Evolutionary conservation across 2,329 filamentous ascomycete genomes (phyloP).

Genomic region (Gliomastix tumulicola): DNA sequence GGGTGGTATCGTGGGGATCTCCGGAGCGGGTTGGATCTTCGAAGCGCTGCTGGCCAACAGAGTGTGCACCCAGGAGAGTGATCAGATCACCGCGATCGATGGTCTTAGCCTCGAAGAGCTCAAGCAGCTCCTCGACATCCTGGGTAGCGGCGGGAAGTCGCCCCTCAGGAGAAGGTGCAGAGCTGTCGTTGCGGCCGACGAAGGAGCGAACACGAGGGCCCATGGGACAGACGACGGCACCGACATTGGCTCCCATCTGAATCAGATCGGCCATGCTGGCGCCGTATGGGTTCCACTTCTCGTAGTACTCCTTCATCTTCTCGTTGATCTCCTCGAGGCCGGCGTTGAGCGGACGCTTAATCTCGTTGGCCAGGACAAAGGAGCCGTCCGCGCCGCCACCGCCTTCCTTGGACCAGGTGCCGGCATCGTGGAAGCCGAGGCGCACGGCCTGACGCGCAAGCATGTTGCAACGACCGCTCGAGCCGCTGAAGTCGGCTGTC

Average conservation of each 20-base stretch:
- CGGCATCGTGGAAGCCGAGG: slow-evolving; percentile 38
- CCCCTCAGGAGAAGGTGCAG: slow-evolving; percentile 24
- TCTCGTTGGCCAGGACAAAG: slow-evolving; percentile 27
- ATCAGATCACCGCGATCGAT: slow-evolving; percentile 38
- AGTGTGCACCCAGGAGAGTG: slow-evolving; percentile 46
- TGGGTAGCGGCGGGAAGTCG: slow-evolving; percentile 33
- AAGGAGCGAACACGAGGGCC: slow-evolving; percentile 39
- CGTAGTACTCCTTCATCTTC: slow-evolving; percentile 25
- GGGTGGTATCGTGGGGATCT: slow-evolving; percentile 41
- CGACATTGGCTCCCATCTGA: slow-evolving; percentile 40
- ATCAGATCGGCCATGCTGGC: slow-evolving; percentile 45
- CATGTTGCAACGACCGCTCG: slow-evolving; percentile 27
- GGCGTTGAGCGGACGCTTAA: slow-evolving; percentile 31
- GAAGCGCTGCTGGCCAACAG: slow-evolving; percentile 36
- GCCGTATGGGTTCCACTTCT: slow-evolving; percentile 26
- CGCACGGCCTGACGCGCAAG: slow-evolving; percentile 31
- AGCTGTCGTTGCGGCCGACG: slow-evolving; percentile 39
- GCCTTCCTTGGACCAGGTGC: slow-evolving; percentile 26
- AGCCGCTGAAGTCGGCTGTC: slow-evolving; percentile 20
- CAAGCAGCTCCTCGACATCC: slow-evolving; percentile 32
- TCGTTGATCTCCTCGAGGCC: slow-evolving; percentile 34
- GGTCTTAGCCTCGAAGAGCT: slow-evolving; percentile 42
- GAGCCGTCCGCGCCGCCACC: slow-evolving; percentile 36
- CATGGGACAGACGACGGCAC: slow-evolving; percentile 32
- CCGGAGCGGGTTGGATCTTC: slow-evolving; percentile 28